Percentiles rank a stretch among this genome's conserved stretches.
phyloP scores from a whole-genome alignment of 2,329 filamentous ascomycete species.

The Colletotrichum camelliae region DNA sequence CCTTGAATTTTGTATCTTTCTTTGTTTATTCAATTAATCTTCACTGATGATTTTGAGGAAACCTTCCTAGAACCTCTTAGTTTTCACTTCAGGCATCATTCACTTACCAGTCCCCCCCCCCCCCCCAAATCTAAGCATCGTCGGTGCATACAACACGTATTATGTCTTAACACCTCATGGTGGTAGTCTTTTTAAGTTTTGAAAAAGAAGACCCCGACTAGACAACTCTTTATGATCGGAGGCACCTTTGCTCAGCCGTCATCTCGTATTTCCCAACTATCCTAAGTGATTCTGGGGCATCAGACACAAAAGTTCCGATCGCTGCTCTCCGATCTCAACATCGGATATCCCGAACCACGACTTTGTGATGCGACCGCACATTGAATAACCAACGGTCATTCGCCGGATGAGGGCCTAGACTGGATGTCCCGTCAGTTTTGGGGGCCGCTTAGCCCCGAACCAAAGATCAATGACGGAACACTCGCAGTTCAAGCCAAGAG shows the following conservation, averaged over 20 bases:
- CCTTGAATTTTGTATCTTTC: neutral
- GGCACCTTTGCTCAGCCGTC: neutral
- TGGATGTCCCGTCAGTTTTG: neutral
- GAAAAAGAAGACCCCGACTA: neutral
- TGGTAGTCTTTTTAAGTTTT: neutral
- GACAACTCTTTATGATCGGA: neutral
- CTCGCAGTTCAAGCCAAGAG: neutral
- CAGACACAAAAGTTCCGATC: neutral
- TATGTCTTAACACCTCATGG: neutral
- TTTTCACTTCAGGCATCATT: neutral
- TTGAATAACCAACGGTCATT: neutral
- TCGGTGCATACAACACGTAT: neutral
- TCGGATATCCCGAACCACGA: neutral
- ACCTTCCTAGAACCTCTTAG: neutral
- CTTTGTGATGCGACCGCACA: neutral
- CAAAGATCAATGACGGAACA: neutral
- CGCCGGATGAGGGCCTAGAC: neutral
- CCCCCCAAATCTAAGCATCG: neutral
- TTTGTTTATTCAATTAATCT: neutral
- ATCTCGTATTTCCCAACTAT: neutral
- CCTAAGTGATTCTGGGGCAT: neutral
- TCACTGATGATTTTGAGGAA: neutral
- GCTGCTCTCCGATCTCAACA: neutral
- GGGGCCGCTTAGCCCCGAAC: neutral
- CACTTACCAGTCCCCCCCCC: no score